A percentile compares a stretch with the other conserved stretches of the same genome.
These are phyloP conservation scores for Penicillium ochrochloron DNA, from an alignment of 495 filamentous ascomycete genomes.

Conservation along the genomic window DNA sequence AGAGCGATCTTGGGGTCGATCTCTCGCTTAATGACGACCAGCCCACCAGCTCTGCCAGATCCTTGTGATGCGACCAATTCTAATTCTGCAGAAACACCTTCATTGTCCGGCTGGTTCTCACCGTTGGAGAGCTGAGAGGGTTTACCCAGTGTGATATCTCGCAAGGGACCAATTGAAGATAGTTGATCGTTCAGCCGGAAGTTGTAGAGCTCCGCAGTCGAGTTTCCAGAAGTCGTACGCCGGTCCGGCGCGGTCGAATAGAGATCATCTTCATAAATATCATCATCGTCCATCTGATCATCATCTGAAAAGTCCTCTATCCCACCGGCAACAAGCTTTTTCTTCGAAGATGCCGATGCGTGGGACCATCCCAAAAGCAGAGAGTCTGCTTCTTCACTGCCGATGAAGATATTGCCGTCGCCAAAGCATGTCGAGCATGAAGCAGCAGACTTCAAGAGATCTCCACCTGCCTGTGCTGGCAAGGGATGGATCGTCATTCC, in stretches of 20 bases:
- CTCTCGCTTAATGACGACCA: slow-evolving; percentile 75
- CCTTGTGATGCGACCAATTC: slow-evolving; percentile 77
- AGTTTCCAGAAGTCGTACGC: slow-evolving; percentile 27
- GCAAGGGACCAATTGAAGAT: slow-evolving; percentile 76
- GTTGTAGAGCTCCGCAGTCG: slow-evolving; percentile 60
- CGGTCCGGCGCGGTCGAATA: slow-evolving; percentile 56
- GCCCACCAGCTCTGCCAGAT: slow-evolving; percentile 65
- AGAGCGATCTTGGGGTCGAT: slow-evolving; percentile 71
- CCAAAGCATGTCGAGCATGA: slow-evolving; percentile 71
- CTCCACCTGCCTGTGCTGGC: slow-evolving; percentile 60
- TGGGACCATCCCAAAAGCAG: slow-evolving; percentile 78
- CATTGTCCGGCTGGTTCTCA: slow-evolving; percentile 18
- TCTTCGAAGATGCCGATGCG: slow-evolving; percentile 52
- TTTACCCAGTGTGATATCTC: slow-evolving; percentile 68
- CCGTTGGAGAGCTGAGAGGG: slow-evolving; percentile 24
- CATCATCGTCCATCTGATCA: slow-evolving; percentile 66
- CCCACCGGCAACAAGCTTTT: slow-evolving; percentile 56
- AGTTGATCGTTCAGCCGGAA: slow-evolving; percentile 80
- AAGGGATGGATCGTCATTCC: slow-evolving; percentile 73
- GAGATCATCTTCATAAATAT: slow-evolving; percentile 75
- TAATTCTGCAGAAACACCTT: slow-evolving; percentile 57
- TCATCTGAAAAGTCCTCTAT: slow-evolving; percentile 44
- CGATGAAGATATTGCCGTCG: slow-evolving; percentile 77
- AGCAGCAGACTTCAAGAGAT: slow-evolving; percentile 63
- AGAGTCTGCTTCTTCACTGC: slow-evolving; percentile 84